Evolutionary conservation across 2,329 filamentous ascomycete species (phyloP).

Genomic region (Scleromitrula shiraiana): DNA sequence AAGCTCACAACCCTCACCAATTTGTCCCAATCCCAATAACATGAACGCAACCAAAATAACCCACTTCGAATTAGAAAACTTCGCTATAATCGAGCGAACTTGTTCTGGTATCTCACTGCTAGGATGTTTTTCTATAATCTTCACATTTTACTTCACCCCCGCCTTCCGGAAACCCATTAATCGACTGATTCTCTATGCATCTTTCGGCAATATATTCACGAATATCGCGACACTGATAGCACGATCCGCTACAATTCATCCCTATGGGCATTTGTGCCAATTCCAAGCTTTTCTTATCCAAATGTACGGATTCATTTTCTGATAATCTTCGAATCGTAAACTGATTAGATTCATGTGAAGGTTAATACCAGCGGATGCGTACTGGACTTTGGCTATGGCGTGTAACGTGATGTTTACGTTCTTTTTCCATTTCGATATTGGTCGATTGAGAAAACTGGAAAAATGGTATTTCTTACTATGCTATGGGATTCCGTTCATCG

Average conservation of each 20-base stretch:
- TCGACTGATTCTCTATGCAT: constrained; percentile 50
- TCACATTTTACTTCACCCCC: constrained; percentile 40
- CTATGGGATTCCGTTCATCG: constrained; percentile 46
- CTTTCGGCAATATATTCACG: constrained; percentile 47
- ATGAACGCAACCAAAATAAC: no score
- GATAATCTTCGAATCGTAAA: no score
- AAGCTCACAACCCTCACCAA: no score
- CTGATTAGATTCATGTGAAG: no score
- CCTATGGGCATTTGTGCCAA: constrained; percentile 40
- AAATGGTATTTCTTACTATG: constrained; percentile 43
- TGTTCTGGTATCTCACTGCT: no score
- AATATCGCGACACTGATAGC: constrained; percentile 46
- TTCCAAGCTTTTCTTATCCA: constrained; percentile 74
- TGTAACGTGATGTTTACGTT: constrained; percentile 52
- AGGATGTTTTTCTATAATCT: constrained; percentile 47
- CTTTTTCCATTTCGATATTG: constrained; percentile 42
- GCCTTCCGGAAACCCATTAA: constrained; percentile 51
- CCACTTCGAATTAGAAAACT: no score
- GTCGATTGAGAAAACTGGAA: constrained; percentile 43
- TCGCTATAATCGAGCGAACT: no score
- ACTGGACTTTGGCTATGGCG: constrained; percentile 51
- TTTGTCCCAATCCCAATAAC: no score
- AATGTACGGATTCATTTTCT: constrained; percentile 62
- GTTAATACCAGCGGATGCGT: constrained; percentile 42
- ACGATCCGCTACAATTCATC: not conserved